Conservation (phyloP, 495 filamentous ascomycete species). For the Chlorociboria aeruginascens region DNA sequence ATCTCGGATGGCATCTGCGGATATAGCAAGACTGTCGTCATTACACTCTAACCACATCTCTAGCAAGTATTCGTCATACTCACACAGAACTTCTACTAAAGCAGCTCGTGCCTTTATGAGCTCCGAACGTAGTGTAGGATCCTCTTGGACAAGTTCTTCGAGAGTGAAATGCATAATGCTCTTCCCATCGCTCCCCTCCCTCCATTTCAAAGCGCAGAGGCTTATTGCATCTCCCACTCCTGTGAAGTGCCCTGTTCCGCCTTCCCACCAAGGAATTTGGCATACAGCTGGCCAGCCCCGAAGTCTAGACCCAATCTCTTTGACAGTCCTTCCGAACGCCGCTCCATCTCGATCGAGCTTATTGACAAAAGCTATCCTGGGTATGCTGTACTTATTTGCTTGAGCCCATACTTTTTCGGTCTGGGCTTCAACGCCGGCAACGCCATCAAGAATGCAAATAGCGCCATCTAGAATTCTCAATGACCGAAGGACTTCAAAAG, state of each 20-base stretch:
- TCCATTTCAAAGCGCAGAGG: constrained; percentile 36
- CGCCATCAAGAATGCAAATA: constrained; percentile 90
- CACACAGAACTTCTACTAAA: constrained; percentile 72
- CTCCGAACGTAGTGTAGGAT: constrained; percentile 44
- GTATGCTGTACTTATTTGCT: constrained; percentile 74
- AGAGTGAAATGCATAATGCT: constrained; percentile 38
- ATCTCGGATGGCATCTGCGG: constrained; percentile 49
- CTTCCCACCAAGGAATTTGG: constrained; percentile 87
- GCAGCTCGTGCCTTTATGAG: constrained; percentile 62
- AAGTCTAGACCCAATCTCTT: constrained; percentile 70
- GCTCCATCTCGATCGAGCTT: constrained; percentile 95
- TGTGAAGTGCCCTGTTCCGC: constrained; percentile 55
- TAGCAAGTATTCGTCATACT: constrained; percentile 76
- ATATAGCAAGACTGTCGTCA: constrained; percentile 58
- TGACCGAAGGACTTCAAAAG: constrained; percentile 91
- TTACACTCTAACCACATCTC: constrained; percentile 69
- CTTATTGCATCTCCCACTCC: constrained; percentile 76
- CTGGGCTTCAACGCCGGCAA: constrained; percentile 95
- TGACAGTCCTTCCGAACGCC: constrained; percentile 75
- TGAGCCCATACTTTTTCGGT: constrained; percentile 96
- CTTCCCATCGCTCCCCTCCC: constrained; percentile 56
- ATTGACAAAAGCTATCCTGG: constrained; percentile 81
- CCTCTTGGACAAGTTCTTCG: constrained; percentile 36
- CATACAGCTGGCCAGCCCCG: constrained; percentile 81
- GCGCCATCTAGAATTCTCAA: constrained; percentile 89